phyloP scores from a whole-genome alignment of 306 rosid genomes.

The Cicer arietinum region DNA sequence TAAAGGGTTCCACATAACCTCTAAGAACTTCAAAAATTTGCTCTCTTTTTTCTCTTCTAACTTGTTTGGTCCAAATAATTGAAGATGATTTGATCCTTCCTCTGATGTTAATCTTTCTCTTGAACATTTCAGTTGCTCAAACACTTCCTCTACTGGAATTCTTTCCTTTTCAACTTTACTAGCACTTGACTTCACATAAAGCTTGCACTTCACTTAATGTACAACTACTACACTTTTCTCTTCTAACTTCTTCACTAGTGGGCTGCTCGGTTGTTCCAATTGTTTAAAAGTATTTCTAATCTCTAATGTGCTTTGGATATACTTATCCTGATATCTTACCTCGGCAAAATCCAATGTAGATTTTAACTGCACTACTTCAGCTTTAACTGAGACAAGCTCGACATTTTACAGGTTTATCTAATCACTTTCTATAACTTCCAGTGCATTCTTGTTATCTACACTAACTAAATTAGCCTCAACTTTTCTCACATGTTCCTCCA shows the following conservation, averaged over 20 bases:
- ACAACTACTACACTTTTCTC: too few species aligned
- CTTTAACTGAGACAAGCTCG: too few species aligned
- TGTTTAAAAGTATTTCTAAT: constrained; percentile 72
- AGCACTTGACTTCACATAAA: too few species aligned
- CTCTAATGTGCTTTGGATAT: constrained; percentile 18
- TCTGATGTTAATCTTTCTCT: constrained; percentile 75
- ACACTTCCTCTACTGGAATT: constrained; percentile 91
- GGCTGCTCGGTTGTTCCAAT: constrained; percentile 43
- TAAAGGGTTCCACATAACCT: constrained; percentile 98
- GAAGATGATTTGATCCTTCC: constrained; percentile 89
- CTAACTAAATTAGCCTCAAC: constrained; percentile 55
- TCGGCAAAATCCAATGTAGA: too few species aligned
- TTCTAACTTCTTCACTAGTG: too few species aligned
- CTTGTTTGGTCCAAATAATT: constrained; percentile 96
- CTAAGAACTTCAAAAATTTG: constrained; percentile 86
- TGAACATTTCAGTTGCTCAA: constrained; percentile 88
- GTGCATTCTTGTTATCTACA: constrained; percentile 38
- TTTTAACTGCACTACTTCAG: too few species aligned
- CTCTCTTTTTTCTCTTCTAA: constrained; percentile 98
- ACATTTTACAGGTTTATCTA: too few species aligned
- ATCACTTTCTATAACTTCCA: constrained; percentile 22
- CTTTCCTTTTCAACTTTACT: constrained; percentile 52
- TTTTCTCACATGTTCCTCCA: constrained; percentile 66
- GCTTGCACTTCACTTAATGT: too few species aligned
- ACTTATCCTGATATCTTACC: too few species aligned